Conservation (phyloP, 805 yeast species). For the Candida vartiovaarae region DNA sequence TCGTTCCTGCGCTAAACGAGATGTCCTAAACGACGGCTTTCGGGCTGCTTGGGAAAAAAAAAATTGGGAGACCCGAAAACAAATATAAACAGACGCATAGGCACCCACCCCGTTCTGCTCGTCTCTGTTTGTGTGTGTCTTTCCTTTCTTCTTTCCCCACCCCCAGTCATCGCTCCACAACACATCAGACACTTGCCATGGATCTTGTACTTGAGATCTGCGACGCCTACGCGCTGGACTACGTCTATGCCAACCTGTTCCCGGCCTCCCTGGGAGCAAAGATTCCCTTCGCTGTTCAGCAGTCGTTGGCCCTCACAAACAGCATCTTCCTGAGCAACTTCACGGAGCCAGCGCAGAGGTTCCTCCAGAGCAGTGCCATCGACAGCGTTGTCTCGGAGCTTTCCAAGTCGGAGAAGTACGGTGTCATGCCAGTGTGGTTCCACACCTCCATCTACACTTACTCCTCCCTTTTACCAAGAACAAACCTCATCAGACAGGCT, state of each 20-base stretch:
- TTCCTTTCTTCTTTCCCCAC: conserved; percentile 1
- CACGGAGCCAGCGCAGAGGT: conserved; percentile 9
- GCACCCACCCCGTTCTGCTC: neutral
- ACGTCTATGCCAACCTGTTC: conserved; percentile 57
- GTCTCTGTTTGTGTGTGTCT: neutral
- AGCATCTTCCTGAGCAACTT: conserved; percentile 18
- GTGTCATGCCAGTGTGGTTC: conserved; percentile 53
- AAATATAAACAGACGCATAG: neutral
- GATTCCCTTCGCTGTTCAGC: conserved; percentile 26
- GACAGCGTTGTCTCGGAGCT: conserved; percentile 14
- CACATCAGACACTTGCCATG: conserved; percentile 38
- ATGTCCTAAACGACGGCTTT: neutral
- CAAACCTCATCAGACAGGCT: conserved; percentile 64
- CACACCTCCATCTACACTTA: conserved; percentile 50
- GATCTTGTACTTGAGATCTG: conserved; percentile 81
- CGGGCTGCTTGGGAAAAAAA: neutral
- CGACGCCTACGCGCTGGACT: conserved; percentile 72
- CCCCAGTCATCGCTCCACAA: neutral
- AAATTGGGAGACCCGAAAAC: neutral
- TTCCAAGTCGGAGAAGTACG: conserved; percentile 43
- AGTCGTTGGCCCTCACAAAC: conserved; percentile 21
- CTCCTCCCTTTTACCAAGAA: conserved; percentile 66
- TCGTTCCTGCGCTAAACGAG: too few relatives aligned
- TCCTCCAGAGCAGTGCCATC: conserved; percentile 6
- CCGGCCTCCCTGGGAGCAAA: conserved; percentile 47